Conservation (phyloP, 805 yeast species). For the Nakazawaea peltata region DNA sequence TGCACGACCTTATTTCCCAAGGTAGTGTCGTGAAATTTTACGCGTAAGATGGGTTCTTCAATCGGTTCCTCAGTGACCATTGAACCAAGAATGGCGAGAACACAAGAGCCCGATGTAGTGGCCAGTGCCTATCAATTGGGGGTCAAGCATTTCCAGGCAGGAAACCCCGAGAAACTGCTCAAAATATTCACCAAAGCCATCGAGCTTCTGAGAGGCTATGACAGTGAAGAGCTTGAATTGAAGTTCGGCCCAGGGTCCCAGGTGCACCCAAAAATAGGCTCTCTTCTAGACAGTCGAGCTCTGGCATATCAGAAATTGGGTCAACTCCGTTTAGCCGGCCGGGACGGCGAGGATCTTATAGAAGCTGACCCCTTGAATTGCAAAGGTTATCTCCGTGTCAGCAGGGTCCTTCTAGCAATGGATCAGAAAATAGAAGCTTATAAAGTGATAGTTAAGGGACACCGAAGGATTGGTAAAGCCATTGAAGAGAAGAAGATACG, state of each 20-base stretch:
- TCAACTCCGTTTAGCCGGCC: conserved; percentile 23
- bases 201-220: conserved; percentile 2
- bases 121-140: conserved; percentile 5
- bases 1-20: too few species aligned
- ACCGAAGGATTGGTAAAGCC: conserved; percentile 27
- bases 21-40: too few species aligned
- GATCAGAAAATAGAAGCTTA: conserved; percentile 27
- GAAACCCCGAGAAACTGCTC: conserved; percentile 5
- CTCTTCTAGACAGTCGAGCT: conserved; percentile 35
- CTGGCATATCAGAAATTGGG: conserved; percentile 39
- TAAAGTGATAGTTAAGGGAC: conserved; percentile 27
- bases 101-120: conserved; percentile 4
- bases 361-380: conserved; percentile 34
- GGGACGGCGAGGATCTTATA: conserved; percentile 28
- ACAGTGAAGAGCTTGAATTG: neutral
- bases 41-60: too few species aligned
- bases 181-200: conserved; percentile 9
- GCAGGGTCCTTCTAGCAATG: conserved; percentile 24
- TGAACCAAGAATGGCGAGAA: too few species aligned
- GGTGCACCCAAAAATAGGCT: conserved; percentile 4
- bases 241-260: neutral
- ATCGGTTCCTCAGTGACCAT: too few species aligned
- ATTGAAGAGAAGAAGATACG: conserved; percentile 18
- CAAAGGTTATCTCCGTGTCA: conserved; percentile 39
- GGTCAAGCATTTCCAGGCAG: conserved; percentile 3